These are phyloP conservation scores for Macrophomina phaseolina DNA, from an alignment of 2,329 filamentous ascomycete genomes.

Conservation along the genomic window DNA sequence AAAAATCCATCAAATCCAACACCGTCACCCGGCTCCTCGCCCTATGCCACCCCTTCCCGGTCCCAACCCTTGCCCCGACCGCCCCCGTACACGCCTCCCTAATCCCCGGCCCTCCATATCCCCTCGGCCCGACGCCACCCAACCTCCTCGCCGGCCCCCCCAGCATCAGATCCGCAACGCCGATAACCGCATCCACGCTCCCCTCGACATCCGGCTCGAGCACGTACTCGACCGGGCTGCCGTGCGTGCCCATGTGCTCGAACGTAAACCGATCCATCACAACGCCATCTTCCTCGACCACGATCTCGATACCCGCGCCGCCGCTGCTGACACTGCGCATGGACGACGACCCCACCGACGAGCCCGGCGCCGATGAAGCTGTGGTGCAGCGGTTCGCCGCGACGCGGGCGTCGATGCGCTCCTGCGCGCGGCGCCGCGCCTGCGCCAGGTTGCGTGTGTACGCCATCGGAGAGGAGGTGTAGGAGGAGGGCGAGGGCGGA, in stretches of 20 bases:
- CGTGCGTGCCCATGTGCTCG: slow-evolving; percentile 66
- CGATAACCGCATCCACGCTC: slow-evolving; percentile 56
- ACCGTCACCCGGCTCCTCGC: slow-evolving; percentile 30
- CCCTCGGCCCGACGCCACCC: slow-evolving; percentile 10
- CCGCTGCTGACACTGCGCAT: slow-evolving; percentile 57
- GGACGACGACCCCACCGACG: slow-evolving; percentile 29
- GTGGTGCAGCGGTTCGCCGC: background rate
- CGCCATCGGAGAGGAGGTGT: too few species aligned
- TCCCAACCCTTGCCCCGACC: background rate
- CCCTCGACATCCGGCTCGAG: slow-evolving; percentile 62
- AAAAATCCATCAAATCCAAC: slow-evolving; percentile 28
- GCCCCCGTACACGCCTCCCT: background rate
- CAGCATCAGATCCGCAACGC: slow-evolving; percentile 57
- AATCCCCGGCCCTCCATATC: background rate
- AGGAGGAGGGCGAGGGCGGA: too few species aligned
- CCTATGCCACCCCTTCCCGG: slow-evolving; percentile 35
- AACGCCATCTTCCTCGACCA: slow-evolving; percentile 57
- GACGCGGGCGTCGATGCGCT: background rate
- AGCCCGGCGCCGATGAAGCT: background rate
- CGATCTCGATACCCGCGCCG: slow-evolving; percentile 64
- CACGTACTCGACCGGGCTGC: slow-evolving; percentile 65
- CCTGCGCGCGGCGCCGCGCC: background rate
- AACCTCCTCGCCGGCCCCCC: slow-evolving; percentile 34
- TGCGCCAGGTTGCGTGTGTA: slow-evolving; percentile 4
- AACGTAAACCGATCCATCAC: slow-evolving; percentile 48